These are phyloP conservation scores for Aspergillus alliaceus DNA, from an alignment of 2,329 filamentous ascomycete genomes.

Conservation along the genomic window DNA sequence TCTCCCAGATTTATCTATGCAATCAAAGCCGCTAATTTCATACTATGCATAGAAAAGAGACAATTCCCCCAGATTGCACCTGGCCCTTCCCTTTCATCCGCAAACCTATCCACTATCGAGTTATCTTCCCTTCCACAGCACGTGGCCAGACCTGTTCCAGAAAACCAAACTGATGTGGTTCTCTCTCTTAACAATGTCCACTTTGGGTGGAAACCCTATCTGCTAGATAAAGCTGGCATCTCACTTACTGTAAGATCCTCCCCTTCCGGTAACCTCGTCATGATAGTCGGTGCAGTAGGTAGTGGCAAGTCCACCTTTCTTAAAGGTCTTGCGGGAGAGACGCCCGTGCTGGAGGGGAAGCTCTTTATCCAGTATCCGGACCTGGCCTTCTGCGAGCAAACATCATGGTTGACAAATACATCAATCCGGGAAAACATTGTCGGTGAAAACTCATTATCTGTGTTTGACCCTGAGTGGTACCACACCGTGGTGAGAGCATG, in stretches of 20 bases:
- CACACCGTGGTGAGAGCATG: slow-evolving; percentile 17
- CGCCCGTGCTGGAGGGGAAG: slow-evolving; percentile 14
- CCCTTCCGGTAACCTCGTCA: slow-evolving; percentile 34
- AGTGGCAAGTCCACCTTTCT: slow-evolving; percentile 50
- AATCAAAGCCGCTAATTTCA: not conserved
- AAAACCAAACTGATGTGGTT: not conserved
- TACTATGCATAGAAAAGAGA: slow-evolving; percentile 14
- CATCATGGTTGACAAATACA: slow-evolving; percentile 27
- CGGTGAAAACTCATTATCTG: slow-evolving; percentile 13
- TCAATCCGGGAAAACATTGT: slow-evolving; percentile 32
- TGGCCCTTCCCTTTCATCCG: not conserved
- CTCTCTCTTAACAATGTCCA: slow-evolving; percentile 10
- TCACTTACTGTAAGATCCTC: not conserved
- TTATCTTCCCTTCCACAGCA: not conserved
- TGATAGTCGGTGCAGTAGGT: slow-evolving; percentile 47
- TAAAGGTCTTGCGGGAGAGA: slow-evolving; percentile 33
- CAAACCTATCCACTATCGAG: not conserved
- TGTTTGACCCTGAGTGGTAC: slow-evolving; percentile 18
- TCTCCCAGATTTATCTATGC: not conserved
- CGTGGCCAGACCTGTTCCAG: not conserved
- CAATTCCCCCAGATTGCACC: not conserved
- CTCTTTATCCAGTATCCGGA: slow-evolving; percentile 15
- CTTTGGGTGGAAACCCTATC: slow-evolving; percentile 8
- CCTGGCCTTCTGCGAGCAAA: slow-evolving; percentile 29
- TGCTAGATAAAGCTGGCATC: not conserved